Conservation (phyloP, 306 rosid species). For the Carpinus viminea region DNA sequence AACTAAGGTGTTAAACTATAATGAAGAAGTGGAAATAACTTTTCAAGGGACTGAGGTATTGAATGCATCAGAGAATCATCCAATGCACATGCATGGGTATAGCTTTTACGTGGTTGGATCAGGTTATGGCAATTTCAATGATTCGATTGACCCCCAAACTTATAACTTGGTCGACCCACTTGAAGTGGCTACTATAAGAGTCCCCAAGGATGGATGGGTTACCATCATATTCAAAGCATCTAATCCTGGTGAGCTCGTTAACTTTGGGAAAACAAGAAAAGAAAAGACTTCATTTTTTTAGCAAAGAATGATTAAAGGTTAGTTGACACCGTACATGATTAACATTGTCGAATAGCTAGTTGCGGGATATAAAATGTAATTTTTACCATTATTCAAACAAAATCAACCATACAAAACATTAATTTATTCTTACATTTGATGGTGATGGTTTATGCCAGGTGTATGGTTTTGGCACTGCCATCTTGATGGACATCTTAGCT, state of each 20-base stretch:
- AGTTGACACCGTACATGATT: too few relatives aligned
- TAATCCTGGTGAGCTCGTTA: slow-evolving; percentile 34
- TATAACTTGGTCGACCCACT: slow-evolving; percentile 49
- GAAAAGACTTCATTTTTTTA: too few relatives aligned
- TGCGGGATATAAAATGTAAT: too few relatives aligned
- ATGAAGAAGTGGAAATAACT: slow-evolving; percentile 29
- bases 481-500: slow-evolving; percentile 28
- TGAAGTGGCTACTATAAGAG: slow-evolving; percentile 39
- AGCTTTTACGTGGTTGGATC: slow-evolving; percentile 38
- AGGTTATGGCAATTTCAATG: slow-evolving; percentile 37
- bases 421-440: too few relatives aligned
- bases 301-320: too few relatives aligned
- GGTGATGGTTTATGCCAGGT: not conserved
- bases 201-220: slow-evolving; percentile 46
- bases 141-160: slow-evolving; percentile 18
- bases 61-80: slow-evolving; percentile 38
- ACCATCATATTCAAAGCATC: slow-evolving; percentile 37
- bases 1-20: slow-evolving; percentile 18
- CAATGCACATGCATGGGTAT: slow-evolving; percentile 45
- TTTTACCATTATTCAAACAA: too few relatives aligned
- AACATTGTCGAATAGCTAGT: too few relatives aligned
- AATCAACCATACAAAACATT: too few relatives aligned
- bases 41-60: slow-evolving; percentile 38
- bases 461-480: slow-evolving; percentile 35
- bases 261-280: not conserved